Conservation (phyloP, 345 rosid genomes). For the Isatis tinctoria region DNA sequence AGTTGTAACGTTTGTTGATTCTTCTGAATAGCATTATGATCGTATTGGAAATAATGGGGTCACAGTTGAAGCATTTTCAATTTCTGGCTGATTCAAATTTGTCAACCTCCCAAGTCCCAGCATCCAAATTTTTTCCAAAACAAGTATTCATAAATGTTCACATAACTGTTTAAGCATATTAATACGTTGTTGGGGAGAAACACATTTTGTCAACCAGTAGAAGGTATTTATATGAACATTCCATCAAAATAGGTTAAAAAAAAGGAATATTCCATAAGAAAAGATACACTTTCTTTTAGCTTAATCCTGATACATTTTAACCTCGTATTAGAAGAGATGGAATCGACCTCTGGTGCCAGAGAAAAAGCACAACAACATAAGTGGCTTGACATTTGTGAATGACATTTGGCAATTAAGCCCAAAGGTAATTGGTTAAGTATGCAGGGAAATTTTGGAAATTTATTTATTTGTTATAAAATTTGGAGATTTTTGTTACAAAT, state of each 20-base stretch:
- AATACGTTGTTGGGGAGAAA: background rate
- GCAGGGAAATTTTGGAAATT: background rate
- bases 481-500: background rate
- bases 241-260: background rate
- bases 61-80: background rate
- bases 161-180: too few species aligned
- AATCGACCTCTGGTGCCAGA: too few species aligned
- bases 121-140: background rate
- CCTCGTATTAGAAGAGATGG: too few species aligned
- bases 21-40: background rate
- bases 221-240: background rate
- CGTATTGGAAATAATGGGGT: constrained; percentile 2
- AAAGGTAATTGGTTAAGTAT: background rate
- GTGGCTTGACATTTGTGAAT: background rate
- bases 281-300: too few species aligned
- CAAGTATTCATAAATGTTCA: too few species aligned
- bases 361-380: too few species aligned
- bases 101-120: background rate
- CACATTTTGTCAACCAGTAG: background rate
- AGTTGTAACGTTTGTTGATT: constrained; percentile 67
- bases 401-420: background rate
- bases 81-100: background rate
- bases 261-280: background rate
- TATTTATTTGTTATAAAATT: background rate
- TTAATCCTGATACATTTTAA: too few species aligned